Evolutionary conservation across 2,329 filamentous ascomycete species (phyloP).

Genomic region (Fusarium papillatum): DNA sequence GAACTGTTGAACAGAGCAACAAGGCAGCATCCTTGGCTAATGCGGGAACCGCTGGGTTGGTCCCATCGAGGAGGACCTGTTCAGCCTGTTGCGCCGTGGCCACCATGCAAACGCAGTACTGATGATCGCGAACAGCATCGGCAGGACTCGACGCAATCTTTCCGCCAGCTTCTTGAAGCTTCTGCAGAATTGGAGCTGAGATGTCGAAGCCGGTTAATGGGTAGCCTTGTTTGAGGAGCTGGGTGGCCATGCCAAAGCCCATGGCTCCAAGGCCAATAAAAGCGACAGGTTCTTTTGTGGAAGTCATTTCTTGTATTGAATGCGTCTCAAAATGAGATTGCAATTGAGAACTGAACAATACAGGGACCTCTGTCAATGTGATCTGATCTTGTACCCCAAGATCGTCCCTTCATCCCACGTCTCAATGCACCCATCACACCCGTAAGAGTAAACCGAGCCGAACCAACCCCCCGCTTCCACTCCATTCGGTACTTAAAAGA

Average conservation of each 20-base stretch:
- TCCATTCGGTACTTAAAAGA: not conserved
- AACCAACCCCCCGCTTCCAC: not conserved
- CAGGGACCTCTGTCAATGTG: not conserved
- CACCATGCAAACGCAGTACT: conserved; percentile 33
- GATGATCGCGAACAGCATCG: conserved; percentile 9
- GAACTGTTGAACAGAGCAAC: conserved; percentile 24
- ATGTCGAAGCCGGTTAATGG: conserved; percentile 32
- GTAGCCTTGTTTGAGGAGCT: conserved; percentile 24
- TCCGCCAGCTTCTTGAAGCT: conserved; percentile 14
- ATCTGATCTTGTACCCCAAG: not conserved
- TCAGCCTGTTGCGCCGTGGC: conserved; percentile 31
- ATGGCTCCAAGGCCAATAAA: conserved; percentile 37
- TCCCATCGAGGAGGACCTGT: conserved; percentile 19
- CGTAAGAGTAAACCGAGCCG: not conserved
- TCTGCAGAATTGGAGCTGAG: conserved; percentile 15
- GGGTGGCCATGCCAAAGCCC: conserved; percentile 35
- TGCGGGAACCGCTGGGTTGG: conserved; percentile 11
- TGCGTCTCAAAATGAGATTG: not conserved
- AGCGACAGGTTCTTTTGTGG: conserved; percentile 18
- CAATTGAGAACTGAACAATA: not conserved
- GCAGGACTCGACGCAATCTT: conserved; percentile 2
- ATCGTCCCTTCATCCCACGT: not conserved
- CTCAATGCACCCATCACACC: not conserved
- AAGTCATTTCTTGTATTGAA: conserved; percentile 6
- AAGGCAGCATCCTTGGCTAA: conserved; percentile 17